These are phyloP conservation scores for Fraxinus xanthoxyloides DNA, from an alignment of 305 asterid genomes.

Conservation along the genomic window DNA sequence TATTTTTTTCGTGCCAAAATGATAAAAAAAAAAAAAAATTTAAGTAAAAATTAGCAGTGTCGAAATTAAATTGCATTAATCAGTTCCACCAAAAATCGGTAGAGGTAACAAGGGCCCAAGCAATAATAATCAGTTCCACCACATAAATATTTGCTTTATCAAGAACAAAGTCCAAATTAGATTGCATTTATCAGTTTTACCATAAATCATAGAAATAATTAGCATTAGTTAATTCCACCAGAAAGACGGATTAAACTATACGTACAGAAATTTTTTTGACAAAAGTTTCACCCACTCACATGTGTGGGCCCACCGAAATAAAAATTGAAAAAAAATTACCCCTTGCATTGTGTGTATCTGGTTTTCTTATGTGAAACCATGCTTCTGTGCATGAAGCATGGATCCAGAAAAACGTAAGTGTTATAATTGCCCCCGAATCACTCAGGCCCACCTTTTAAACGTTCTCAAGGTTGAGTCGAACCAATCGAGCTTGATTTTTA, in stretches of 20 bases:
- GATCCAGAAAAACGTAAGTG: too few relatives aligned
- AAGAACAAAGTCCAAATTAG: too few relatives aligned
- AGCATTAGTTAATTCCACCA: not conserved
- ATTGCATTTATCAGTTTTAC: too few relatives aligned
- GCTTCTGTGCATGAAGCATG: too few relatives aligned
- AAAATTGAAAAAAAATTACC: too few relatives aligned
- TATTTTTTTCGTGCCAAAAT: not conserved
- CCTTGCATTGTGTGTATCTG: too few relatives aligned
- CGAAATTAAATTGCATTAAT: not conserved
- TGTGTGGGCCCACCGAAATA: too few relatives aligned
- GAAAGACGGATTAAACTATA: not conserved
- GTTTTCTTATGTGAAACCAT: too few relatives aligned
- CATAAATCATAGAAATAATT: not conserved
- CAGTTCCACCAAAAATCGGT: not conserved
- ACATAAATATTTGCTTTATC: too few relatives aligned
- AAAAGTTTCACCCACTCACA: too few relatives aligned
- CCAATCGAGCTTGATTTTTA: not conserved
- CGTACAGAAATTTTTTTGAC: too few relatives aligned
- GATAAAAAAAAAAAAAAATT: not conserved
- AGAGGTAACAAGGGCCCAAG: not conserved
- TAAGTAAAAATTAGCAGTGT: not conserved
- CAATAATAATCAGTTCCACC: not conserved
- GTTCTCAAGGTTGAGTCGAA: not conserved
- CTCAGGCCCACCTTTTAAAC: not conserved
- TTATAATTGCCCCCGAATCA: not conserved